phyloP scores from a whole-genome alignment of 805 yeast genomes.

The Hermanozyma aechmeae region DNA sequence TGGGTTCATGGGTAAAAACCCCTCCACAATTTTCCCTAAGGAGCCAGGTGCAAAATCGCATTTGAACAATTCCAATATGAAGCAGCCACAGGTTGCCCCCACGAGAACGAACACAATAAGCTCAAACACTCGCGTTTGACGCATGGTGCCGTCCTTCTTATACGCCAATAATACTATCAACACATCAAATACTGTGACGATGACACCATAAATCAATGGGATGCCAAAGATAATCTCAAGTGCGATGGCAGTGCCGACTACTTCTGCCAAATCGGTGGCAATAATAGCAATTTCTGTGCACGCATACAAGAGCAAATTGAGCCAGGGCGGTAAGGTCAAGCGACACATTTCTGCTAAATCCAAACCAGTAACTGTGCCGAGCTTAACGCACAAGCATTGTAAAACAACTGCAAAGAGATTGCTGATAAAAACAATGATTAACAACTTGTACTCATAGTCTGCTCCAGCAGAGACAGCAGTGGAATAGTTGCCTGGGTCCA shows the following conservation, averaged over 20 bases:
- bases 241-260: conserved; percentile 87
- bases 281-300: conserved; percentile 82
- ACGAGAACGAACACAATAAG: conserved; percentile 64
- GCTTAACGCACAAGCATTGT: conserved; percentile 74
- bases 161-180: conserved; percentile 70
- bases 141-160: conserved; percentile 64
- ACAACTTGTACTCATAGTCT: conserved; percentile 58
- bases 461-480: conserved; percentile 90
- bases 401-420: conserved; percentile 76
- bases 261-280: conserved; percentile 91
- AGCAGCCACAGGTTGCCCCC: conserved; percentile 65
- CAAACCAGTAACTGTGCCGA: conserved; percentile 84
- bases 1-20: conserved; percentile 52
- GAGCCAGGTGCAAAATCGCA: conserved; percentile 43
- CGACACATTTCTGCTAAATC: conserved; percentile 84
- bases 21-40: conserved; percentile 44
- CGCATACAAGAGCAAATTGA: conserved; percentile 53
- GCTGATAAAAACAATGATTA: conserved; percentile 67
- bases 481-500: conserved; percentile 91
- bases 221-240: conserved; percentile 66
- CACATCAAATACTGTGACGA: conserved; percentile 76
- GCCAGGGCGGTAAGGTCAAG: conserved; percentile 54
- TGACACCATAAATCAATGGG: conserved; percentile 68
- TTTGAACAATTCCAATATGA: conserved; percentile 56
- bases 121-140: conserved; percentile 70